Evolutionary conservation across 2,329 filamentous ascomycete species (phyloP).

Genomic region (Alternaria longipes): DNA sequence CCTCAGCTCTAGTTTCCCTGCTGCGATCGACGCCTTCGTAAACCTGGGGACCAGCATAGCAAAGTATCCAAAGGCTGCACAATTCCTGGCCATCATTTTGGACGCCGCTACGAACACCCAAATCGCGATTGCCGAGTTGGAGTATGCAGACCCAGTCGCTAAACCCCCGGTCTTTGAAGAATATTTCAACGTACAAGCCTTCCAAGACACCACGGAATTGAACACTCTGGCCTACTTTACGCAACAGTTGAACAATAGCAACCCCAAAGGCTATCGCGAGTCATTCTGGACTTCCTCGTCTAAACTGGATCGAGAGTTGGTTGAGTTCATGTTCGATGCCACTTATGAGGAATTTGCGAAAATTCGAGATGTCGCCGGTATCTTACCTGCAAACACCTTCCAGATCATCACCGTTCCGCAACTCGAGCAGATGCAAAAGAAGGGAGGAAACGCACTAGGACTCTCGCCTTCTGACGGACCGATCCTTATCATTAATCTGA

Average conservation of each 20-base stretch:
- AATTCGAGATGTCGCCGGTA: constrained; percentile 3
- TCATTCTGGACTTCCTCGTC: constrained; percentile 34
- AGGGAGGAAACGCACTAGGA: constrained; percentile 36
- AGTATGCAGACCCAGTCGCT: constrained; percentile 11
- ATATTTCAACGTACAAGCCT: constrained; percentile 10
- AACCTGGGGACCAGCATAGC: constrained; percentile 11
- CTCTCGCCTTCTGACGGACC: constrained; percentile 20
- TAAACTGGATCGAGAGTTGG: constrained; percentile 25
- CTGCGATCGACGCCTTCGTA: constrained; percentile 27
- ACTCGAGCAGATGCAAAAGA: constrained; percentile 28
- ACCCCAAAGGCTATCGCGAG: constrained; percentile 22
- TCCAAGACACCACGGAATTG: constrained; percentile 27
- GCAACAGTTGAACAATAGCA: constrained; percentile 16
- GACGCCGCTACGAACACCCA: not conserved
- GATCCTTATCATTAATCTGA: constrained; percentile 20
- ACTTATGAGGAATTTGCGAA: constrained; percentile 21
- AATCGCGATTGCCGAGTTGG: constrained; percentile 9
- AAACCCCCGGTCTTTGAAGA: constrained; percentile 14
- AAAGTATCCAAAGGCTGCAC: constrained; percentile 11
- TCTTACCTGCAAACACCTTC: constrained; percentile 26
- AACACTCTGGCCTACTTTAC: constrained; percentile 29
- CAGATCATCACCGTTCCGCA: constrained; percentile 30
- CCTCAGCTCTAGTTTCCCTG: constrained; percentile 19
- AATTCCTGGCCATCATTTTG: constrained; percentile 7
- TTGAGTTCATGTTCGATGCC: constrained; percentile 18